Evolutionary conservation across 495 filamentous ascomycete genomes (phyloP), one percentile per base, ranked within the genome.

Genomic region (Aspergillus cavernicola): DNA sequence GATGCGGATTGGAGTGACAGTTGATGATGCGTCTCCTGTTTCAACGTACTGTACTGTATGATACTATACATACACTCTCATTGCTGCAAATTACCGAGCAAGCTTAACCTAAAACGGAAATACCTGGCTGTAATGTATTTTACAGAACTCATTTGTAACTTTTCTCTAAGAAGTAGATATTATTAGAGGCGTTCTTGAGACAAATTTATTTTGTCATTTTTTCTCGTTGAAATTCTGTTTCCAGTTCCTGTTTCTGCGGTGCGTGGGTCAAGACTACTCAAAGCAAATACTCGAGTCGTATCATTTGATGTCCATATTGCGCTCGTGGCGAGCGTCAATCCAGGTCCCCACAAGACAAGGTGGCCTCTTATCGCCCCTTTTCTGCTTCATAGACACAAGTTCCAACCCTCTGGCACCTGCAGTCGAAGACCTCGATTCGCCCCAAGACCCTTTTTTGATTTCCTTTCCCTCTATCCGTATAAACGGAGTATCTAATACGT

Each of bases 281-380:
- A n/a, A 13, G 7, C 31, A 36, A 33, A 46, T 42, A 26, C 12
- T 42, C n/a, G n/a, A n/a, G n/a, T n/a, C n/a, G n/a, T n/a, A n/a
- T n/a, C n/a, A 46, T 46, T 46, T n/a, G 56, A 40, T 56, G 51
- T 43, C 47, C 52, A 58, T n/a, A n/a, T n/a, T n/a, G 43, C 57
- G 60, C 58, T 60, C 57, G 61, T 64, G 55, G 60, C 55, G 51
- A 52, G 51, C 50, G 60, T 55, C 53, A 59, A 59, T 59, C 60
- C 50, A 59, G 50, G 56, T 53, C 32, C 24, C 60, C 60, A 63
- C 57, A 46, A 9, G 9, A 16, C 50, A 23, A 32, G 19, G 43
- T 40, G 26, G 37, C 19, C 44, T 18, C 33, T 16, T 47, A 35
- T 47, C 39, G 33, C 60, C 60, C 60, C 60, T 60, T 59, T 63